Evolutionary conservation across 805 yeast species (phyloP), one percentile per base, ranked within the genome.

Genomic region (Cyberlindnera americana): DNA sequence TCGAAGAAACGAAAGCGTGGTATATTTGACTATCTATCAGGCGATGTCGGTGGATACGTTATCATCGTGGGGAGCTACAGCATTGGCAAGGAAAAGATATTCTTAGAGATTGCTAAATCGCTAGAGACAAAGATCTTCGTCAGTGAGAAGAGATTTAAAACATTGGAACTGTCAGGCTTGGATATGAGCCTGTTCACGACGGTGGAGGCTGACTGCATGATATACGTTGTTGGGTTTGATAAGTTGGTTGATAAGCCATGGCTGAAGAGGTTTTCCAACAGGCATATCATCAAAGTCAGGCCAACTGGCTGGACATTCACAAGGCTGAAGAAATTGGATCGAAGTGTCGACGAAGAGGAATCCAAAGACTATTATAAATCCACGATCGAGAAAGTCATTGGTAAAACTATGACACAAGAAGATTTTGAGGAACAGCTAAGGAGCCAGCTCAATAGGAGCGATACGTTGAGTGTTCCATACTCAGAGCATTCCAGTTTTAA

Each of bases 221-320:
- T 90, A 0, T 96, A 91, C 60, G 61, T 91, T 22, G 83, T 85
- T 0, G 75, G 90, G 2, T 73, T 91, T 75, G 64, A 72, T 3
- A 76, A 81, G 19, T 61, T 78, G 23, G 61, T 69, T 40, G 59
- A 71, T 31, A 36, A 36, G 46, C 54, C 33, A 43, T 61, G 38
- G 46, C 47, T 40, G 45, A 50, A 66, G 64, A 53, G 44, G 29
- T 49, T 41, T 19, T 34, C 42, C 10, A 40, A 39, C 29, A 44
- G 41, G 21, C 47, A 49, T 19, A 70, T 87, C 29, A 68, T 84
- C n/a, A 95, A 86, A 0, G 67, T 85, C 25, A 68, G 77, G 36
- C 97, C 98, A 0, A 89, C 97, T 0, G 98, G 98, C 0, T 93
- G 98, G 98, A 71, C 88, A 2, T 83, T 75, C 57, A 54, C 66